Evolutionary conservation across 2,329 filamentous ascomycete genomes (phyloP).

Genomic region (Fusarium neocosmosporiellum): DNA sequence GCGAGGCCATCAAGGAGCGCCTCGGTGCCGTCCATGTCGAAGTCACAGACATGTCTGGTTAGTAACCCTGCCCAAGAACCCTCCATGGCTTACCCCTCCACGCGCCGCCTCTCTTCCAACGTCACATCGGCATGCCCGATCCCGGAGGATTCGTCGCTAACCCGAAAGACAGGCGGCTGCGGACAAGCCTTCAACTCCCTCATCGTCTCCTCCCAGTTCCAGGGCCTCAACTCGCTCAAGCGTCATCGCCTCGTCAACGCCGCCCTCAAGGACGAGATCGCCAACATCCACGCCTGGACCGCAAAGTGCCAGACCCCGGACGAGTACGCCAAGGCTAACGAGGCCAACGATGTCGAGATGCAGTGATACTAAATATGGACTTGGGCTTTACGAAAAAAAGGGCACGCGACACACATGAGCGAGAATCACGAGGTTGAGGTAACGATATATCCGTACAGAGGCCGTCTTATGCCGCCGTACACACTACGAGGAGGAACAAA

Average conservation of each 20-base stretch:
- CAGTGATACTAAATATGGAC: background rate
- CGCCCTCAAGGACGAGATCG: conserved; percentile 87
- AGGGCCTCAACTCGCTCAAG: conserved; percentile 80
- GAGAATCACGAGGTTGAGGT: background rate
- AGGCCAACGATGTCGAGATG: conserved; percentile 24
- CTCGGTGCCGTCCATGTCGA: conserved; percentile 83
- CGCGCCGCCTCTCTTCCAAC: background rate
- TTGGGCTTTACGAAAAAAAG: conserved; percentile 11
- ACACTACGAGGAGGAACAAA: conserved; percentile 22
- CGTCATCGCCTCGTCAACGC: conserved; percentile 88
- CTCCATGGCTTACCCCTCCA: conserved; percentile 20
- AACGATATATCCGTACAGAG: conserved; percentile 24
- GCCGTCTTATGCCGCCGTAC: conserved; percentile 26
- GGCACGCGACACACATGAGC: background rate
- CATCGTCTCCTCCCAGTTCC: conserved; percentile 74
- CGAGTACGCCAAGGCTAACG: conserved; percentile 74
- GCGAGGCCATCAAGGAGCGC: conserved; percentile 73
- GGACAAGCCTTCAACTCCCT: conserved; percentile 70
- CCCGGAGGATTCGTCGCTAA: conserved; percentile 19
- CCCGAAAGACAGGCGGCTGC: conserved; percentile 62
- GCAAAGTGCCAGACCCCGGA: conserved; percentile 93
- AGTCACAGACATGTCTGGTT: conserved; percentile 93
- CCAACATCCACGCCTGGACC: conserved; percentile 93
- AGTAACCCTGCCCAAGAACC: conserved; percentile 38
- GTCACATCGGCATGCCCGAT: conserved; percentile 2